A percentile compares a stretch with the other conserved stretches of the same genome.
Evolutionary conservation across 2,329 filamentous ascomycete genomes (phyloP).

Genomic region (Falciphora oryzae): DNA sequence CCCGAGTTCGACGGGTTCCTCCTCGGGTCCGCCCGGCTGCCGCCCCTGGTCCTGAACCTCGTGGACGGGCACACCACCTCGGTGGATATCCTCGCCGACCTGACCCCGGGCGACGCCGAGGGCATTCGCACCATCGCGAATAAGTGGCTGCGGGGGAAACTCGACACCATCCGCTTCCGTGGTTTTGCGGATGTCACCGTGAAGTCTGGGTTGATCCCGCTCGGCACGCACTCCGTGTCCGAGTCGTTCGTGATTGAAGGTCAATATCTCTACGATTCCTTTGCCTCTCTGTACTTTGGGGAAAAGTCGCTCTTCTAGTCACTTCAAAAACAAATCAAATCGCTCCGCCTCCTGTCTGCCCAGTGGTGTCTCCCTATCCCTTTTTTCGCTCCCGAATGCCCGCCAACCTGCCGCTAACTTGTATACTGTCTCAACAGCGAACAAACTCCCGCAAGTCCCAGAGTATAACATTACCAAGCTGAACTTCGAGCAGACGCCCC

Average conservation of each 20-base stretch:
- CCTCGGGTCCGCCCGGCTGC: constrained; percentile 71
- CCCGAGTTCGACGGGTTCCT: constrained; percentile 76
- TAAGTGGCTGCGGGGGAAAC: constrained; percentile 77
- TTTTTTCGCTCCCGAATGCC: constrained; percentile 14
- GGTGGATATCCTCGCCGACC: constrained; percentile 72
- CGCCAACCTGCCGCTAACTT: not conserved
- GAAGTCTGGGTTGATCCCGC: constrained; percentile 70
- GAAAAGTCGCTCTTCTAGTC: constrained; percentile 43
- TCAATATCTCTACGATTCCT: constrained; percentile 64
- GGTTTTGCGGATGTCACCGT: constrained; percentile 69
- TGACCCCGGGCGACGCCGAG: constrained; percentile 70
- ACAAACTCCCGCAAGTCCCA: constrained; percentile 70
- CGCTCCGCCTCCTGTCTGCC: not conserved
- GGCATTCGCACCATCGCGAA: constrained; percentile 75
- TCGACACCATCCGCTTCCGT: constrained; percentile 64
- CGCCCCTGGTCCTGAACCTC: constrained; percentile 69
- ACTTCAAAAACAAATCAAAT: constrained; percentile 13
- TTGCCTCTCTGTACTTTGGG: constrained; percentile 56
- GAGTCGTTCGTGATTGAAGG: constrained; percentile 77
- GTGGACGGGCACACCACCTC: constrained; percentile 70
- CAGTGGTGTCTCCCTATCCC: constrained; percentile 4
- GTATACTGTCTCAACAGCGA: constrained; percentile 39
- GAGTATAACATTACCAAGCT: constrained; percentile 76
- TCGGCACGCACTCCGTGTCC: constrained; percentile 71
- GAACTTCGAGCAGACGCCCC: constrained; percentile 67